These are phyloP conservation scores for Lonicera japonica DNA, from an alignment of 129 eudicot genomes.

Conservation along the genomic window DNA sequence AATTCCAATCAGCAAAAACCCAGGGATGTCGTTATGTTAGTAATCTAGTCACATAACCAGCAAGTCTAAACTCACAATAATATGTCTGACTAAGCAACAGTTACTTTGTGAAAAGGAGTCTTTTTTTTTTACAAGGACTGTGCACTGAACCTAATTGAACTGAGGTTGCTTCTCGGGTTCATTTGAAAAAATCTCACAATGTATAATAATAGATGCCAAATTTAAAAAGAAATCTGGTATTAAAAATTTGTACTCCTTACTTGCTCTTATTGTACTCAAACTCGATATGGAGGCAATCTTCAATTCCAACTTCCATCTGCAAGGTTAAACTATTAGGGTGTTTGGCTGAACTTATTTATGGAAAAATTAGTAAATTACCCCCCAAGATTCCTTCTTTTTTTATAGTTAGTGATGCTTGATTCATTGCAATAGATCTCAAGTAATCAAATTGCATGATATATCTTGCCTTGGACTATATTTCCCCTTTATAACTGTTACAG, in stretches of 20 bases:
- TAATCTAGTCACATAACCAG: not conserved
- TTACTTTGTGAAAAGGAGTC: no score
- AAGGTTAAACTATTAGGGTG: not conserved
- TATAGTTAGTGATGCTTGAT: no score
- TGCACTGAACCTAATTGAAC: no score
- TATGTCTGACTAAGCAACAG: not conserved
- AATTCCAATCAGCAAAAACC: constrained; percentile 1
- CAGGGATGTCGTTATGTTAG: not conserved
- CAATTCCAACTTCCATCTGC: constrained; percentile 99
- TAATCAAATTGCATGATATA: no score
- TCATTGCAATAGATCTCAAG: no score
- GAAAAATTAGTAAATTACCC: not conserved
- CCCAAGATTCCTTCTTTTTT: no score
- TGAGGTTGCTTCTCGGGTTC: no score
- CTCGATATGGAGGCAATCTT: constrained; percentile 92
- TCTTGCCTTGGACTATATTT: no score
- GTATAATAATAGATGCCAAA: not conserved
- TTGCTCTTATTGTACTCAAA: constrained; percentile 99
- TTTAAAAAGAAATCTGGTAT: not conserved
- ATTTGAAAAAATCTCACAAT: no score
- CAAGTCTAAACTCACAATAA: not conserved
- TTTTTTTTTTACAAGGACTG: no score
- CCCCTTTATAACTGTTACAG: not conserved
- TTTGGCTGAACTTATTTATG: no score
- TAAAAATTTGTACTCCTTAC: constrained; percentile 20